Percentiles rank a stretch among this genome's conserved stretches.
These are phyloP conservation scores for Boletellus emodensis DNA, from an alignment of 768 basidiomycete species.

Conservation along the genomic window DNA sequence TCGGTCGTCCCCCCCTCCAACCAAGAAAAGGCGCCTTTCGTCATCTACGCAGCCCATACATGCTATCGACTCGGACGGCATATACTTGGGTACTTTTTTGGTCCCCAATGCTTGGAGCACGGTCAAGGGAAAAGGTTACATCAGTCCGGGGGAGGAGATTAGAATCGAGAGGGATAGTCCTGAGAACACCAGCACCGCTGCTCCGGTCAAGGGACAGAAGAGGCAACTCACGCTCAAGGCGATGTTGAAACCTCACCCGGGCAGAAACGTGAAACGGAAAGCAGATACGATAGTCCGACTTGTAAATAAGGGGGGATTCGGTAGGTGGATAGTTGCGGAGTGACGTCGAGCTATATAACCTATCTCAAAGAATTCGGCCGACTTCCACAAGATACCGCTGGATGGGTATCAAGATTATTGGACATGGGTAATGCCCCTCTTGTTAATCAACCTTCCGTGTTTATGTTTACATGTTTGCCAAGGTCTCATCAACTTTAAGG, in stretches of 20 bases:
- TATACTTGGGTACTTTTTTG: constrained; percentile 64
- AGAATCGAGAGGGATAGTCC: constrained; percentile 52
- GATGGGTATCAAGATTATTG: constrained; percentile 71
- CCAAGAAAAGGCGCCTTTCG: constrained; percentile 53
- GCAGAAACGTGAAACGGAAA: constrained; percentile 48
- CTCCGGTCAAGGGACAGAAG: constrained; percentile 37
- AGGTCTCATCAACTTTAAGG: constrained; percentile 67
- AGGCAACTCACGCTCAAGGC: constrained; percentile 63
- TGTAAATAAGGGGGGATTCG: constrained; percentile 60
- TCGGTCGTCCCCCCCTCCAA: constrained; percentile 31
- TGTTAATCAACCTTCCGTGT: not conserved
- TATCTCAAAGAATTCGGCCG: constrained; percentile 65
- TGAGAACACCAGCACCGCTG: constrained; percentile 26
- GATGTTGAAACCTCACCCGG: constrained; percentile 59
- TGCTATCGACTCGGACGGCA: constrained; percentile 23
- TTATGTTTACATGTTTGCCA: constrained; percentile 4
- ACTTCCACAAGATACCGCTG: constrained; percentile 61
- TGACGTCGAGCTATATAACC: not conserved
- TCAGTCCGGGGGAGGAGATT: constrained; percentile 60
- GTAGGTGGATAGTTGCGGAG: constrained; percentile 35
- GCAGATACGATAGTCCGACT: constrained; percentile 63
- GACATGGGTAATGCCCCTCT: constrained; percentile 50
- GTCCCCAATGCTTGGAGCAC: constrained; percentile 78
- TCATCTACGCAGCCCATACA: constrained; percentile 15
- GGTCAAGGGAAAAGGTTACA: constrained; percentile 66